These are phyloP conservation scores for Stenocarpella maydis DNA, from an alignment of 2,329 filamentous ascomycete species.

Conservation along the genomic window DNA sequence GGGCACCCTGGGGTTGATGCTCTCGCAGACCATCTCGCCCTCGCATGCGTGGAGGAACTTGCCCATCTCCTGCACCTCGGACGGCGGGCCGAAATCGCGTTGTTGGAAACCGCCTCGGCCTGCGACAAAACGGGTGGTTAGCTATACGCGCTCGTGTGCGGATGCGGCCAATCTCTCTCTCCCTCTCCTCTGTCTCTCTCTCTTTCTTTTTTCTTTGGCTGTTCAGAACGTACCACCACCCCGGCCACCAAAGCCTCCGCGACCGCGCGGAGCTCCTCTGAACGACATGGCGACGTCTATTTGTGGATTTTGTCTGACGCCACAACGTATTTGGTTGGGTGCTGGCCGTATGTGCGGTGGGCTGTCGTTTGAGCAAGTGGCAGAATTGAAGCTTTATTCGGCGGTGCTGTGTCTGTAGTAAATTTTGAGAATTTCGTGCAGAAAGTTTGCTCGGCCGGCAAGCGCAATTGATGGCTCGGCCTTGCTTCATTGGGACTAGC, in stretches of 20 bases:
- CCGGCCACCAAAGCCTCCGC: conserved; percentile 59
- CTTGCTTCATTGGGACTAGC: conserved; percentile 23
- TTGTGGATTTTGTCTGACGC: conserved; percentile 39
- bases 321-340: conserved; percentile 16
- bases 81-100: conserved; percentile 68
- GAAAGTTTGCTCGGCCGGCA: conserved; percentile 35
- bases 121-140: conserved; percentile 42
- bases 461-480: conserved; percentile 13
- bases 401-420: background rate
- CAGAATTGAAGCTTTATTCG: conserved; percentile 8
- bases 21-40: conserved; percentile 97
- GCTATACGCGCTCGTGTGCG: background rate
- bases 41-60: conserved; percentile 93
- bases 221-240: conserved; percentile 53
- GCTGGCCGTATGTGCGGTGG: conserved; percentile 22
- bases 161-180: conserved; percentile 39
- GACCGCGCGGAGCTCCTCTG: conserved; percentile 58
- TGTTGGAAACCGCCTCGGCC: conserved; percentile 69
- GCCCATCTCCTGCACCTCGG: conserved; percentile 82
- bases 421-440: conserved; percentile 36
- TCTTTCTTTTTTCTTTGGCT: conserved; percentile 39
- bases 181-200: conserved; percentile 42
- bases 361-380: conserved; percentile 20
- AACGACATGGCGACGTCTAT: conserved; percentile 64
- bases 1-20: conserved; percentile 92